These are phyloP conservation scores for Akanthomyces muscarius DNA, from an alignment of 2,329 filamentous ascomycete species.

Conservation along the genomic window DNA sequence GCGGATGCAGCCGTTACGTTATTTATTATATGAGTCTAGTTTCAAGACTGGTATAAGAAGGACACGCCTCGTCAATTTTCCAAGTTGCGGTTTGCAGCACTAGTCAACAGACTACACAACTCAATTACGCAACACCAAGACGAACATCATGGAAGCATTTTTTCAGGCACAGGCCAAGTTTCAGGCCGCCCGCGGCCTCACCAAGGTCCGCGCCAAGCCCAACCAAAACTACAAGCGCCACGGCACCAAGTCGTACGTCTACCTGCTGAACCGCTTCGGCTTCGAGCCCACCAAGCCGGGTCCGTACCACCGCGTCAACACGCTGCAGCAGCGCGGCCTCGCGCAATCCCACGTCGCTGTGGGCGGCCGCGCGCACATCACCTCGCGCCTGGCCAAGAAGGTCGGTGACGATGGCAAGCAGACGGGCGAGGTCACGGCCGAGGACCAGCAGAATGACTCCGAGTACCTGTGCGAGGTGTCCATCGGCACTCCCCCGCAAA, in stretches of 20 bases:
- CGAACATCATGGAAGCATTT: conserved; percentile 3
- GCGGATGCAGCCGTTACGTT: not conserved
- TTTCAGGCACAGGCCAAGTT: conserved; percentile 14
- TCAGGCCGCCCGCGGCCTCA: conserved; percentile 5
- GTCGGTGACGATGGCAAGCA: not conserved
- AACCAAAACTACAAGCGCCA: conserved; percentile 14
- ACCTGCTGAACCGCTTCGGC: conserved; percentile 13
- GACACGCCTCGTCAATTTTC: not conserved
- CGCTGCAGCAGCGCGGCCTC: conserved; percentile 10
- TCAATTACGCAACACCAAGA: not conserved
- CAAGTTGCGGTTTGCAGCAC: not conserved
- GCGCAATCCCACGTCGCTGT: conserved; percentile 8
- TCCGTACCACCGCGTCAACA: not conserved
- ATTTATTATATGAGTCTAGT: not conserved
- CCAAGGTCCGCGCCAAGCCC: conserved; percentile 11
- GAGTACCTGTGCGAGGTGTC: conserved; percentile 14
- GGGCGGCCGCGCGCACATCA: not conserved
- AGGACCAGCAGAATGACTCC: conserved; percentile 15
- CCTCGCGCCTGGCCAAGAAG: not conserved
- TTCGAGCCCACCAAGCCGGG: conserved; percentile 12
- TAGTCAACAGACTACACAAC: no score
- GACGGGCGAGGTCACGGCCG: conserved; percentile 11
- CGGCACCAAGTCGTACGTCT: conserved; percentile 14
- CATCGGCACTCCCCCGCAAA: conserved; percentile 33
- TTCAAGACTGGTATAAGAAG: not conserved